These are phyloP conservation scores for Triglochin maritima DNA, from an alignment of 106 monocot species.

Conservation along the genomic window DNA sequence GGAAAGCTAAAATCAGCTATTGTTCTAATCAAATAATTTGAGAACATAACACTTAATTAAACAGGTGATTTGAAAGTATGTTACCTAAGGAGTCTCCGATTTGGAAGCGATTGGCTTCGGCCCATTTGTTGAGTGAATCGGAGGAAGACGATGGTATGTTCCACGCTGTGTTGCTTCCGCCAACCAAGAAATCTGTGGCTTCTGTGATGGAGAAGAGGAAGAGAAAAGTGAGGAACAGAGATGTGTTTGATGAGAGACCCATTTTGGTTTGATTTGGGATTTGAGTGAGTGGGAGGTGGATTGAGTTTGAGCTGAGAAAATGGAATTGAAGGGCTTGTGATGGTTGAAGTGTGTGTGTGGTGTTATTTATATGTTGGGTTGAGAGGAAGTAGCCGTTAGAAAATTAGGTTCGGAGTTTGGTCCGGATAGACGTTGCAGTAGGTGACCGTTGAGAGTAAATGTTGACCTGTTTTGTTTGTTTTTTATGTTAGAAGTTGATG, in stretches of 20 bases:
- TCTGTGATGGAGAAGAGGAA: conserved; percentile 10
- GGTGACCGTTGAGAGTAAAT: too few species aligned
- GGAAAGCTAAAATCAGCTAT: neutral
- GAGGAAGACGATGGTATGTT: conserved; percentile 29
- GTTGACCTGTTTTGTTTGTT: too few species aligned
- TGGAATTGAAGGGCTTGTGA: too few species aligned
- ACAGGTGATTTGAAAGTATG: too few species aligned
- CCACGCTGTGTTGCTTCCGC: conserved; percentile 46
- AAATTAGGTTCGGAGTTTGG: too few species aligned
- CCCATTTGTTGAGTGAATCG: conserved; percentile 67
- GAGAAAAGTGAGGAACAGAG: conserved; percentile 16
- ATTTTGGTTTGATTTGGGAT: neutral
- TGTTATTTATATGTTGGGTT: too few species aligned
- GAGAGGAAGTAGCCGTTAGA: too few species aligned
- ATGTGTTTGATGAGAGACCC: neutral
- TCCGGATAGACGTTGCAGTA: too few species aligned
- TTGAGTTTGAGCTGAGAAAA: neutral
- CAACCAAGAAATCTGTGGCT: conserved; percentile 53
- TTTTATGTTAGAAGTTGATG: too few species aligned
- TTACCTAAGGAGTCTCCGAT: conserved; percentile 76
- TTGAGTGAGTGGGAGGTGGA: conserved; percentile 1
- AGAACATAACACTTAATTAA: too few species aligned
- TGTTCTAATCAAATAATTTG: too few species aligned
- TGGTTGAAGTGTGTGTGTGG: too few species aligned
- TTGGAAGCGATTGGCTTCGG: conserved; percentile 55